These are phyloP conservation scores for Leccinum disarticulatum DNA, from an alignment of 768 basidiomycete genomes.

Conservation along the genomic window DNA sequence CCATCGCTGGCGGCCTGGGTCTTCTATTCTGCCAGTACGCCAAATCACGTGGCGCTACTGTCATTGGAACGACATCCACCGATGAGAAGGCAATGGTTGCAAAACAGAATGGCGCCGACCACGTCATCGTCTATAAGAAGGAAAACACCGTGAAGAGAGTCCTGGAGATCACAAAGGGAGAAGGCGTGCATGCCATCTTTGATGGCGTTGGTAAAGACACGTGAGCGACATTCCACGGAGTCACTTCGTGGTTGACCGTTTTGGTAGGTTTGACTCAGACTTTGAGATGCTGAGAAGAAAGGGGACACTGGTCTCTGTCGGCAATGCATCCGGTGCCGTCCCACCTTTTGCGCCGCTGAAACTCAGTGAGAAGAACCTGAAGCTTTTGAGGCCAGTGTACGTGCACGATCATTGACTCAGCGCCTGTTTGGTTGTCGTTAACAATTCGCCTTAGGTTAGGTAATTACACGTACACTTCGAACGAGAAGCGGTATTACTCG, in stretches of 20 bases:
- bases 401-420: constrained; percentile 18
- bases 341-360: constrained; percentile 72
- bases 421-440: not conserved
- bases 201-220: constrained; percentile 99
- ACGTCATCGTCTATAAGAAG: constrained; percentile 79
- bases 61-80: constrained; percentile 92
- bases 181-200: constrained; percentile 83
- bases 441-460: constrained; percentile 47
- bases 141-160: constrained; percentile 77
- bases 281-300: constrained; percentile 82
- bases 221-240: constrained; percentile 41
- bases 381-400: constrained; percentile 73
- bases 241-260: constrained; percentile 4
- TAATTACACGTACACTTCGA: constrained; percentile 71
- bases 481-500: constrained; percentile 73
- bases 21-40: constrained; percentile 67
- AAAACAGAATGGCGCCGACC: constrained; percentile 74
- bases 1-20: constrained; percentile 89
- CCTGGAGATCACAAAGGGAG: constrained; percentile 70
- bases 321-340: constrained; percentile 88
- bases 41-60: constrained; percentile 73
- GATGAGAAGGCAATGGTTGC: constrained; percentile 81
- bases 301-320: constrained; percentile 86
- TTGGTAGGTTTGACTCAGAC: constrained; percentile 66
- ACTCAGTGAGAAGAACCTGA: constrained; percentile 80